Percentiles rank a stretch among this genome's conserved stretches.
phyloP scores from a whole-genome alignment of 805 yeast genomes.

The Tetrapisispora phaffii region DNA sequence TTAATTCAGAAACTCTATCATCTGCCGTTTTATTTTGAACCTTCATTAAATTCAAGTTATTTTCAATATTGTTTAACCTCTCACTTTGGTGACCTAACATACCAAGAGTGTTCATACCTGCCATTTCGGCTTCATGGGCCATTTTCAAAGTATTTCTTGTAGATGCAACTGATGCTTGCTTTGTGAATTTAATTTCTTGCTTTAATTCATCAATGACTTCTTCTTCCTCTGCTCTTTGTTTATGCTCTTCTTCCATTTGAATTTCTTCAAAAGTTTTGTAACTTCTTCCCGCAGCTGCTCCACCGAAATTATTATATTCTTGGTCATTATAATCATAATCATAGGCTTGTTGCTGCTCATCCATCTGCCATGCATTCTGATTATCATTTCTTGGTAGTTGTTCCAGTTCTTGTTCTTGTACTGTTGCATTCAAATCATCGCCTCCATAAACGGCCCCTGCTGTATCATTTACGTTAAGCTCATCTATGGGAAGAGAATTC shows the following conservation, averaged over 20 bases:
- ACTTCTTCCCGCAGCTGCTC: slow-evolving; percentile 12
- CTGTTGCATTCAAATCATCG: slow-evolving; percentile 13
- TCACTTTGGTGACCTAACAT: slow-evolving; percentile 88
- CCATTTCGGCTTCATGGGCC: slow-evolving; percentile 60
- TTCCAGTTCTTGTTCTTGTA: slow-evolving; percentile 4
- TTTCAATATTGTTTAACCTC: slow-evolving; percentile 67
- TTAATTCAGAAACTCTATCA: slow-evolving; percentile 68
- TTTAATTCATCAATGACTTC: slow-evolving; percentile 81
- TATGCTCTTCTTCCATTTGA: slow-evolving; percentile 28
- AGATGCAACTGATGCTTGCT: slow-evolving; percentile 77
- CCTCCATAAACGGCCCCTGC: slow-evolving; percentile 16
- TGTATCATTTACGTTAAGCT: slow-evolving; percentile 4
- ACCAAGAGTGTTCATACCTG: slow-evolving; percentile 75
- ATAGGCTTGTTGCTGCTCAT: slow-evolving; percentile 7
- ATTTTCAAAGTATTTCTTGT: slow-evolving; percentile 71
- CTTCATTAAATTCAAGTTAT: slow-evolving; percentile 61
- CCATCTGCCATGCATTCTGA: slow-evolving; percentile 18
- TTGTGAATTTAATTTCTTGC: slow-evolving; percentile 69
- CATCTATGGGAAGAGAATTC: not conserved
- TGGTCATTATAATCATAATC: slow-evolving; percentile 1
- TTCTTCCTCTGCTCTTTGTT: slow-evolving; percentile 49
- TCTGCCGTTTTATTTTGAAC: slow-evolving; percentile 75
- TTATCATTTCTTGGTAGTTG: slow-evolving; percentile 3
- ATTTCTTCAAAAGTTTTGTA: slow-evolving; percentile 24
- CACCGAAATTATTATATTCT: not conserved